phyloP scores from a whole-genome alignment of 345 rosid species.

The Brassica nigra region DNA sequence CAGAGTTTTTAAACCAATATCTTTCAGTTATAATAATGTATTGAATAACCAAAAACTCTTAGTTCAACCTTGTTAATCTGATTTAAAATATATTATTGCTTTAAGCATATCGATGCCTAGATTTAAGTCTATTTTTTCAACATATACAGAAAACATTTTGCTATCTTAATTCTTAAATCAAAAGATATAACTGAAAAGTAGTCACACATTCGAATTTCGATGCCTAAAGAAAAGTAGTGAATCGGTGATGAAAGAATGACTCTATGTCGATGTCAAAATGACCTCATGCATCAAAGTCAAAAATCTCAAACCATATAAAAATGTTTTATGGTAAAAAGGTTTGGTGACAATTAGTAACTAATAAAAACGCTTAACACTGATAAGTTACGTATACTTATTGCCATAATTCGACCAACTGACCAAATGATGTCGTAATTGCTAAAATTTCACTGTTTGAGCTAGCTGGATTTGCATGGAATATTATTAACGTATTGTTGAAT shows the following conservation, averaged over 20 bases:
- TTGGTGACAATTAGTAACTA: neutral
- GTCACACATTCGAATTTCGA: slow-evolving; percentile 24
- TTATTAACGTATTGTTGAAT: neutral
- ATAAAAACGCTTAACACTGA: neutral
- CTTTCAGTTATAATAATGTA: neutral
- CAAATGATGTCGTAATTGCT: neutral
- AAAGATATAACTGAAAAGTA: neutral
- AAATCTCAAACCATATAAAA: neutral
- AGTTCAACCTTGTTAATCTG: neutral
- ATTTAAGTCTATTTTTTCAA: neutral
- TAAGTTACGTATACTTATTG: neutral
- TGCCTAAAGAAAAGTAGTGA: slow-evolving; percentile 26
- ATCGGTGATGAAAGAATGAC: slow-evolving; percentile 29
- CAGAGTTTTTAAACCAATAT: neutral
- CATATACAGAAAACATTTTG: neutral
- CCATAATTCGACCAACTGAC: neutral
- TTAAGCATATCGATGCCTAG: neutral
- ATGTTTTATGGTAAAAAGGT: neutral
- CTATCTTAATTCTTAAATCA: neutral
- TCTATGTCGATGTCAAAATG: slow-evolving; percentile 30
- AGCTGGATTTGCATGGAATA: neutral
- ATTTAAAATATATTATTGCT: neutral
- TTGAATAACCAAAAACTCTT: neutral
- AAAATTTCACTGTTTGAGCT: neutral
- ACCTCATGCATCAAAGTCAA: slow-evolving; percentile 40